These are phyloP conservation scores for Backusella parvicylindrica DNA, from an alignment of 192 early-diverging fungal species.

Conservation along the genomic window DNA sequence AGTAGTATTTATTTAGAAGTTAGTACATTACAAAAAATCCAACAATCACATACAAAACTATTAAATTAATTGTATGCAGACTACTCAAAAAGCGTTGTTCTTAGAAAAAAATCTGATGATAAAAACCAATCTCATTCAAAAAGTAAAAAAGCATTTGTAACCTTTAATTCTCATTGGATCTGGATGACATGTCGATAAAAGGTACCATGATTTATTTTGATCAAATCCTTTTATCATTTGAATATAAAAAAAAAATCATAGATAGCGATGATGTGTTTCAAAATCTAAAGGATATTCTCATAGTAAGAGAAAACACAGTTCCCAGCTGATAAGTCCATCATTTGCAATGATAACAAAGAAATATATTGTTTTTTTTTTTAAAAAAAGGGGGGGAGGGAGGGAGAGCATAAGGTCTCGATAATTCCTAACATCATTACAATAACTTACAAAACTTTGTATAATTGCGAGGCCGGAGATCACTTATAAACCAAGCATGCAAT, in stretches of 20 bases:
- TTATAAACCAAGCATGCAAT: no score
- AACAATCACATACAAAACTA: neutral
- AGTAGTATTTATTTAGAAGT: neutral
- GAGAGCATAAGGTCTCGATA: no score
- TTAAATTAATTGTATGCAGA: neutral
- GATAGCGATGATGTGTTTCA: neutral
- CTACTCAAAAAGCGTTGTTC: neutral
- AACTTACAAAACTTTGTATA: no score
- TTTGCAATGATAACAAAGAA: neutral
- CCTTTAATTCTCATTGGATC: neutral
- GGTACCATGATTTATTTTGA: neutral
- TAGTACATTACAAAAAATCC: neutral
- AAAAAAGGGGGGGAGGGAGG: no score
- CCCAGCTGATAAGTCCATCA: neutral
- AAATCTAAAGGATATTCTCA: neutral
- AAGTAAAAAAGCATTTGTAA: neutral
- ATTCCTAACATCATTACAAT: no score
- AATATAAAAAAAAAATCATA: neutral
- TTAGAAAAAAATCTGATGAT: neutral
- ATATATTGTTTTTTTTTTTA: no score
- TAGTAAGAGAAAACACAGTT: neutral
- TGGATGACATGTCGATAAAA: neutral
- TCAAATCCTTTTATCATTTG: neutral
- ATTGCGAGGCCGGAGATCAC: no score
- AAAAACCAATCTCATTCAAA: neutral